phyloP scores from a whole-genome alignment of 495 filamentous ascomycete genomes.

The Podospora pseudoanserina region DNA sequence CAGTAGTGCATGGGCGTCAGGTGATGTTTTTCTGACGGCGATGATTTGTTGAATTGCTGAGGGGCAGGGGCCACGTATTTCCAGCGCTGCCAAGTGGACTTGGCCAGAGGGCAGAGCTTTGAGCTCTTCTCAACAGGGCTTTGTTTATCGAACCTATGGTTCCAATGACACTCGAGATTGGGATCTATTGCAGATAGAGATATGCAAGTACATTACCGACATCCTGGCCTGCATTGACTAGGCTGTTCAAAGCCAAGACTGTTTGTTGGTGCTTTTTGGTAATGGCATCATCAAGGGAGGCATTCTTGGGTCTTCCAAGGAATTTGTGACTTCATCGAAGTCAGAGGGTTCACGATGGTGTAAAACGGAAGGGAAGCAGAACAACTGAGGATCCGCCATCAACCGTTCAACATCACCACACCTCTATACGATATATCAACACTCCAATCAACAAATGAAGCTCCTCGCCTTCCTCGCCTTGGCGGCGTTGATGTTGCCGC shows the following conservation, averaged over 20 bases:
- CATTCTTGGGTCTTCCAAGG: background rate
- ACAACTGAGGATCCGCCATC: too few relatives aligned
- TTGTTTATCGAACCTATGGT: background rate
- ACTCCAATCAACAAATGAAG: background rate
- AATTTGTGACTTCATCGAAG: background rate
- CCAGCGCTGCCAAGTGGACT: background rate
- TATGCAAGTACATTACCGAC: background rate
- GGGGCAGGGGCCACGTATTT: background rate
- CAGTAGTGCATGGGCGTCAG: background rate
- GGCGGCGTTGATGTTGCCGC: background rate
- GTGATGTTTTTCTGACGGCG: background rate
- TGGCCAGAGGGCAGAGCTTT: background rate
- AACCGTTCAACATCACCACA: too few relatives aligned
- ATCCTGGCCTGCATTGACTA: background rate
- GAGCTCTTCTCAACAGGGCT: background rate
- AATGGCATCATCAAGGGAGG: background rate
- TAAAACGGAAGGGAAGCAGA: background rate
- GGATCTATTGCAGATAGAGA: background rate
- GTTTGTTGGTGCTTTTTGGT: background rate
- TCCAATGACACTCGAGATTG: background rate
- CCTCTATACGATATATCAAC: background rate
- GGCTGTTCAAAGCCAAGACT: background rate
- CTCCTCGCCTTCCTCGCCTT: background rate
- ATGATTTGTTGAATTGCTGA: background rate
- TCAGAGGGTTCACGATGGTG: background rate